These are phyloP conservation scores for Sporothrix inflata DNA, from an alignment of 2,329 filamentous ascomycete genomes.

Conservation along the genomic window DNA sequence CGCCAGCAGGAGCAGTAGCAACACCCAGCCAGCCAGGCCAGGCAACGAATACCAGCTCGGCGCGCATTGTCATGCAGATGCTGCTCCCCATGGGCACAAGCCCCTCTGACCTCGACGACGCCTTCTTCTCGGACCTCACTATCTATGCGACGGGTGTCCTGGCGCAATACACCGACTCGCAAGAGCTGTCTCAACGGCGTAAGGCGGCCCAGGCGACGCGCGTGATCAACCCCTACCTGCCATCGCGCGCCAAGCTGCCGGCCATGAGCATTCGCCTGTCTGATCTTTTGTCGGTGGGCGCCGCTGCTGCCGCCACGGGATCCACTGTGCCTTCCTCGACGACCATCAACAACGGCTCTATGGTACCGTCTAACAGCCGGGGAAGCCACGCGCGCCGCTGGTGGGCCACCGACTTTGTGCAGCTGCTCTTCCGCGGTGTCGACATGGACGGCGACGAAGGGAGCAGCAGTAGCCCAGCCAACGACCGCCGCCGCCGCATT, in stretches of 20 bases:
- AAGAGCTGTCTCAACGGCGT: slow-evolving; percentile 50
- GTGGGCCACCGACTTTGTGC: slow-evolving; percentile 65
- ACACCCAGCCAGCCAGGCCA: neutral
- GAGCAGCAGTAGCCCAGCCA: slow-evolving; percentile 14
- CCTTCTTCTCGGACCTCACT: slow-evolving; percentile 58
- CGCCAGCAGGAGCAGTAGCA: neutral
- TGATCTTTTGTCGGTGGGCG: slow-evolving; percentile 41
- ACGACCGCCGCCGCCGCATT: slow-evolving; percentile 35
- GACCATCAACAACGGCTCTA: slow-evolving; percentile 2
- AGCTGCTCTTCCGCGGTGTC: slow-evolving; percentile 59
- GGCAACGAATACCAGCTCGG: neutral
- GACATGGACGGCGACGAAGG: slow-evolving; percentile 44
- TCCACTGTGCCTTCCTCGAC: slow-evolving; percentile 20
- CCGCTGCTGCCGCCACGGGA: neutral
- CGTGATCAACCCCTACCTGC: slow-evolving; percentile 45
- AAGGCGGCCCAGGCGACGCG: slow-evolving; percentile 46
- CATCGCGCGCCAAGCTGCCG: slow-evolving; percentile 52
- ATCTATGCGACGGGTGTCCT: slow-evolving; percentile 56
- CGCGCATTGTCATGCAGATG: slow-evolving; percentile 33
- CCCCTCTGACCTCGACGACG: slow-evolving; percentile 50
- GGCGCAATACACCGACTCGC: slow-evolving; percentile 53
- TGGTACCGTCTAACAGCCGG: neutral
- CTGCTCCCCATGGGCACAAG: slow-evolving; percentile 40
- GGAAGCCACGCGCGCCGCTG: slow-evolving; percentile 34
- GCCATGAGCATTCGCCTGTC: slow-evolving; percentile 55